Base-by-base conservation (phyloP, 306 rosid genomes). In the Sesbania bispinosa region DNA sequence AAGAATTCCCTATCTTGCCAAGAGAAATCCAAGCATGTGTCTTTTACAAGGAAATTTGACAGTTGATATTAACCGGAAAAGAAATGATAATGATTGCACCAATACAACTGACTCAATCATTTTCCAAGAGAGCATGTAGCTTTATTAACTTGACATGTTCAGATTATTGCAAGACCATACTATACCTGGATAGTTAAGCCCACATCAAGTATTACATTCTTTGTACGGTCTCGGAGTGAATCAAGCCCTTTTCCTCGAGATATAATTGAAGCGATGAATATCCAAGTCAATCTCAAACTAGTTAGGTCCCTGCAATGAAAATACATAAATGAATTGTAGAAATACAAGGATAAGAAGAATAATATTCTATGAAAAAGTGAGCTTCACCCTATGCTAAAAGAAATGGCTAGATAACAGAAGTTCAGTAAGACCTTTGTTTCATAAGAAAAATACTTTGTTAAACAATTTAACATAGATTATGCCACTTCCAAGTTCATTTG, bases 231-330 rank as follows among this genome's bases (percentile, higher is more conserved):
- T 48, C 87, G 77, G 55, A 93, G 85, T 11, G 96, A 76, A 82
- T 93, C 98, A 0, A 93, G 93, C 46, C 98, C 98, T 80, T n/a
- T 83, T 90, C 86, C 98, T 85, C 4, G 98, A 90, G 62, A 93
- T 85, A 77, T 88, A 93, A 87, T 97, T 84, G 81, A 93, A 93
- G 6, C 97, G 85, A 78, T 93, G 98, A 69, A 93, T 90, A 38
- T 93, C 98, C 50, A 93, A 67, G 80, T 93, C 98, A 78, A 93
- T 89, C 89, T 93, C 98, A 73, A 93, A 86, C 77, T 93, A 93
- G 83, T 86, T 86, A 55, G 88, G 78, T 62, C 98, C 98, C 98
- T 89, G 87, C 10, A 71, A 76, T 70, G 24, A 23, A 72, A 52
- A 33, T 39, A 5, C 16, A 57, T 19, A 19, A 71, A 63, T 24